phyloP scores from a whole-genome alignment of 1,284 basidiomycete species.

The Phylloporus sp. region DNA sequence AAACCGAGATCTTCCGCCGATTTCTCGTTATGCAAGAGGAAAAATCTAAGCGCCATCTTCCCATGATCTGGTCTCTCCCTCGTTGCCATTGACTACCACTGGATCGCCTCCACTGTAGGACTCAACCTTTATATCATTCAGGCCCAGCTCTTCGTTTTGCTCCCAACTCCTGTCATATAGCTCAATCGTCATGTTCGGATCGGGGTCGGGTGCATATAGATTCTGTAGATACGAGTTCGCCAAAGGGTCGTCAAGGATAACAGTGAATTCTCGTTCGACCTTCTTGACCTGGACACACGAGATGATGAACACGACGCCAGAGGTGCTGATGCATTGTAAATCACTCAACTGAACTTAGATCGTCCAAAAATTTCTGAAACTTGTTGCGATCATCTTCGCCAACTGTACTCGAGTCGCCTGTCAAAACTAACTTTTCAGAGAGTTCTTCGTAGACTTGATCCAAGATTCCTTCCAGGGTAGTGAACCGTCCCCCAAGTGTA shows the following conservation, averaged over 20 bases:
- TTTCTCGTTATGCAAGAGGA: background rate
- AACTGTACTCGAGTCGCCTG: slow-evolving; percentile 68
- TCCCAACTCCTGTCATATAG: slow-evolving; percentile 86
- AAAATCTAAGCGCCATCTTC: slow-evolving; percentile 2
- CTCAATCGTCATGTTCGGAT: slow-evolving; percentile 90
- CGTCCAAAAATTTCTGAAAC: slow-evolving; percentile 82
- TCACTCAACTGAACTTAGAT: slow-evolving; percentile 74
- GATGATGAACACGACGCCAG: slow-evolving; percentile 9
- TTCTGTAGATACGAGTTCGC: slow-evolving; percentile 98
- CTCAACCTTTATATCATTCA: slow-evolving; percentile 97
- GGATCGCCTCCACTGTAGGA: slow-evolving; percentile 63
- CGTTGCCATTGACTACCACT: slow-evolving; percentile 15
- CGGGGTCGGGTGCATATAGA: slow-evolving; percentile 90
- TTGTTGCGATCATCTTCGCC: slow-evolving; percentile 56
- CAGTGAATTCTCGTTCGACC: slow-evolving; percentile 82
- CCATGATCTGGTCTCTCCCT: slow-evolving; percentile 9
- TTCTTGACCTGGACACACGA: slow-evolving; percentile 67
- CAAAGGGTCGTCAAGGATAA: slow-evolving; percentile 95
- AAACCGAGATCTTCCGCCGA: too few relatives aligned
- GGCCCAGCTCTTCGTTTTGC: slow-evolving; percentile 94
- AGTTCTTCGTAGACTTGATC: slow-evolving; percentile 97
- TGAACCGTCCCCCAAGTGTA: slow-evolving; percentile 98
- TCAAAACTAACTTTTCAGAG: slow-evolving; percentile 86
- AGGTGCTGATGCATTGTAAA: background rate
- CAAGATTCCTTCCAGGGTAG: slow-evolving; percentile 94